Base-by-base conservation (phyloP, 1,284 basidiomycete genomes). In the Schizophyllum amplum region DNA sequence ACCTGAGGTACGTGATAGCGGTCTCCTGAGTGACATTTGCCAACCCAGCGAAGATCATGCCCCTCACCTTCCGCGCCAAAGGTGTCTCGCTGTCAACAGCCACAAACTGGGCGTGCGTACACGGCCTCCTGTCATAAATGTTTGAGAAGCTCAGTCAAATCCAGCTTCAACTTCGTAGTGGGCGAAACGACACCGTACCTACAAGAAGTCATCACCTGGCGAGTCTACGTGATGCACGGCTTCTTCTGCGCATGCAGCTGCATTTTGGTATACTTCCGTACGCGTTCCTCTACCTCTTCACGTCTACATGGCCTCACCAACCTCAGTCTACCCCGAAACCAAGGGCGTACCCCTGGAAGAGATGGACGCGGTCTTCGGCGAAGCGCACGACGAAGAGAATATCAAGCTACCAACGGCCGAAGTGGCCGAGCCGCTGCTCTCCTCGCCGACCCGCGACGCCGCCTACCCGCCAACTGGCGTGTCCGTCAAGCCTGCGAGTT, bases 141-240 rank as follows among this genome's bases (percentile, higher is more conserved):
- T 46, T 11, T 11, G 42, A 11, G 11, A n/a, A 46, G n/a, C 24
- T 50, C 3, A 50, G 9, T 86, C 48, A 2, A 3, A 2, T 20
- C 13, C 11, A 90, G 91, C 13, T 93, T 93, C 73, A 93, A 93
- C 69, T 93, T 86, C 71, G 68, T 92, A 61, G 92, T 98, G 47
- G 94, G 94, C 20, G 90, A 94, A 69, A 78, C 84, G 51, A 98
- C 94, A 0, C 94, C 94, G 1, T 79, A 87, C 53, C 75, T 98
- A 53, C 94, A 97, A 72, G 92, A 95, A 61, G 72, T 81, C 42
- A 97, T 98, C 64, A 80, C 82, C 22, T 98, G 95, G 94, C 80
- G 91, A 53, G 73, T 98, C 55, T 98, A 98, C 72, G 90, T 92
- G 0, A 94, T 98, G 90, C 93, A 96, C 65, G 93, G 90, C 13